Conservation (phyloP, 495 filamentous ascomycete species). For the Neurospora discreta region DNA sequence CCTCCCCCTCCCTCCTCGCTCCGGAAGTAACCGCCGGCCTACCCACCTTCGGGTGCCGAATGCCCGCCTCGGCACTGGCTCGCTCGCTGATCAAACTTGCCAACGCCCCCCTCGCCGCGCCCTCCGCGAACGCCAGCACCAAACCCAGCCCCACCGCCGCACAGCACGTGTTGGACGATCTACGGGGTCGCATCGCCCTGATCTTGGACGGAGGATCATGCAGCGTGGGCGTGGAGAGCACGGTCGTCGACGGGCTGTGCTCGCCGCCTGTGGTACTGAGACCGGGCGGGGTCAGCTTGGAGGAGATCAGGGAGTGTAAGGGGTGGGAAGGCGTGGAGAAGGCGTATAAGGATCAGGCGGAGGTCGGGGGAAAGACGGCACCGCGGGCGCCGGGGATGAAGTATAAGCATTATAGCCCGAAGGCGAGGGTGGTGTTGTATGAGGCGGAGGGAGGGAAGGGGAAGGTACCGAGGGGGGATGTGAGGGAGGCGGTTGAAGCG, state of each 20-base stretch:
- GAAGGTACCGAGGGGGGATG: slow-evolving; percentile 11
- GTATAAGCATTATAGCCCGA: slow-evolving; percentile 94
- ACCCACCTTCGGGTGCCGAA: slow-evolving; percentile 76
- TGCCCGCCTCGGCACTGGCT: slow-evolving; percentile 77
- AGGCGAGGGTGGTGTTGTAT: slow-evolving; percentile 75
- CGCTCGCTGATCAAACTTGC: slow-evolving; percentile 70
- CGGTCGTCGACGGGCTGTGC: slow-evolving; percentile 85
- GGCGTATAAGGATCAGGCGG: slow-evolving; percentile 60
- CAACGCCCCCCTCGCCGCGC: slow-evolving; percentile 76
- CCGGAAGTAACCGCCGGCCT: slow-evolving; percentile 80
- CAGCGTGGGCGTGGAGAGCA: slow-evolving; percentile 86
- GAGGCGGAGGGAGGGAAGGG: slow-evolving; percentile 33
- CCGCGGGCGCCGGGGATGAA: slow-evolving; percentile 97
- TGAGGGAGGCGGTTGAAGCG: slow-evolving; percentile 3
- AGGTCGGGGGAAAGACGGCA: slow-evolving; percentile 35
- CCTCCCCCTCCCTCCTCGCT: slow-evolving; percentile 55
- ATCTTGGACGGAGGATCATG: slow-evolving; percentile 87
- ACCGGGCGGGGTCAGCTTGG: slow-evolving; percentile 85
- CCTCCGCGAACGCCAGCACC: slow-evolving; percentile 88
- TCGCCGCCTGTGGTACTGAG: slow-evolving; percentile 70
- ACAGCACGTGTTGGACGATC: slow-evolving; percentile 75
- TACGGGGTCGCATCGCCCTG: slow-evolving; percentile 71
- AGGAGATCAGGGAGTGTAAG: slow-evolving; percentile 45
- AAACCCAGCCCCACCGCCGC: slow-evolving; percentile 85
- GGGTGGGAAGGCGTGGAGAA: slow-evolving; percentile 72